Percentiles rank a stretch among this genome's conserved stretches.
Evolutionary conservation across 2,329 filamentous ascomycete genomes (phyloP).

Genomic region (Sordariomycetes sp.): DNA sequence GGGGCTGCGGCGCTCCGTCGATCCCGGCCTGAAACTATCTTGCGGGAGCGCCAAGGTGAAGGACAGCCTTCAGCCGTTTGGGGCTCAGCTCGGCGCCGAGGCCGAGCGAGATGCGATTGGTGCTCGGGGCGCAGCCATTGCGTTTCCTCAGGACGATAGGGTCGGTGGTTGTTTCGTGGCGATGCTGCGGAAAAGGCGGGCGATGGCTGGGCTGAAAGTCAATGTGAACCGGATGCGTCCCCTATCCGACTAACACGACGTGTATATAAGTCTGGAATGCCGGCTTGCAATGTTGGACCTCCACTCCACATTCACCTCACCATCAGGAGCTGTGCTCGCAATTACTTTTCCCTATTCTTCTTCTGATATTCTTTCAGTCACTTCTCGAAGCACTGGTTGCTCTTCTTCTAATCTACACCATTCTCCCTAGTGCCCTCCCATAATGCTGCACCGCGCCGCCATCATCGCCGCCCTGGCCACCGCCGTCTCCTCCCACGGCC

Average conservation of each 20-base stretch:
- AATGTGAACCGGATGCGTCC: background rate
- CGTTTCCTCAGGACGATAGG: background rate
- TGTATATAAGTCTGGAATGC: background rate
- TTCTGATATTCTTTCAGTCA: background rate
- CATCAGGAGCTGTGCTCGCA: background rate
- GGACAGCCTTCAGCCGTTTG: background rate
- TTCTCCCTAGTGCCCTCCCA: background rate
- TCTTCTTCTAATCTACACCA: background rate
- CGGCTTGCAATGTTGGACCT: background rate
- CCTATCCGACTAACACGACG: background rate
- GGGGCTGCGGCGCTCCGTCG: background rate
- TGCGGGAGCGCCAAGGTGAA: background rate
- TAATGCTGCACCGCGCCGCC: slow-evolving; percentile 13
- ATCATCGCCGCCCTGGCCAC: slow-evolving; percentile 24
- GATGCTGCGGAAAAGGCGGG: background rate
- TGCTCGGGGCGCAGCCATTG: too few species aligned
- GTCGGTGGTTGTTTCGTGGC: background rate
- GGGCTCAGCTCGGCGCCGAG: background rate
- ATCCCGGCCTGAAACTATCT: background rate
- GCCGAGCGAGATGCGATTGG: background rate
- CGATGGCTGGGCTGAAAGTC: background rate
- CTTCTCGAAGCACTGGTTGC: background rate
- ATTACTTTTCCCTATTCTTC: background rate
- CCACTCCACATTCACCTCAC: background rate
- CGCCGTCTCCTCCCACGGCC: slow-evolving; percentile 42